Conservation (phyloP, 192 early-diverging fungal genomes). For the Coemansia sp. region DNA sequence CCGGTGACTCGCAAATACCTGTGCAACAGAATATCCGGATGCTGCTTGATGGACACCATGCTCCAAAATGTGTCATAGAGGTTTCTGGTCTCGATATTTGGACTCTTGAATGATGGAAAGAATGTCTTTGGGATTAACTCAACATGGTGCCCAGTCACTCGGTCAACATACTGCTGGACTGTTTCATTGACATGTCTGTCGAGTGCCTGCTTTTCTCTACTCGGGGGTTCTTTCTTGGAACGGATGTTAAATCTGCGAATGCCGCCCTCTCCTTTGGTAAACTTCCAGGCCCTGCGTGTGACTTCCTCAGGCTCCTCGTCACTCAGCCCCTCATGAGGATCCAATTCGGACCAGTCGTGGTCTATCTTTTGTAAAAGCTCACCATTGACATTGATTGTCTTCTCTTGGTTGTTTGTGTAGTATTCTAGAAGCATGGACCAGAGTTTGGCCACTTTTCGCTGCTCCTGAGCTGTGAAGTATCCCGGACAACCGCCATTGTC, state of each 20-base stretch:
- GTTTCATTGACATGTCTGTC: conserved; percentile 48
- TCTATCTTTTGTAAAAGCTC: conserved; percentile 23
- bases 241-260: conserved; percentile 19
- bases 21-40: conserved; percentile 48
- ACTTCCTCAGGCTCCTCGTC: conserved; percentile 20
- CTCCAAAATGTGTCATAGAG: conserved; percentile 39
- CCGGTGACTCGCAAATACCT: conserved; percentile 23
- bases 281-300: conserved; percentile 37
- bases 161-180: conserved; percentile 36
- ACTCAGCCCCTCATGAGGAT: conserved; percentile 10
- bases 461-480: conserved; percentile 28
- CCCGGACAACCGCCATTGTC: conserved; percentile 23
- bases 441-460: conserved; percentile 32
- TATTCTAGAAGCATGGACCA: conserved; percentile 36
- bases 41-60: conserved; percentile 24
- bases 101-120: conserved; percentile 40
- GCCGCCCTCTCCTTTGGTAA: conserved; percentile 34
- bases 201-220: conserved; percentile 17
- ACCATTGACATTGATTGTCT: conserved; percentile 25
- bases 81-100: conserved; percentile 23
- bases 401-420: conserved; percentile 23
- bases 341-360: conserved; percentile 35
- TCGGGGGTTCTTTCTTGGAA: conserved; percentile 14
- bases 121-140: conserved; percentile 27
- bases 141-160: conserved; percentile 21